Evolutionary conservation across 179 eudicot genomes (phyloP), one percentile per base, ranked within the genome.

Genomic region (Dionaea muscipula): DNA sequence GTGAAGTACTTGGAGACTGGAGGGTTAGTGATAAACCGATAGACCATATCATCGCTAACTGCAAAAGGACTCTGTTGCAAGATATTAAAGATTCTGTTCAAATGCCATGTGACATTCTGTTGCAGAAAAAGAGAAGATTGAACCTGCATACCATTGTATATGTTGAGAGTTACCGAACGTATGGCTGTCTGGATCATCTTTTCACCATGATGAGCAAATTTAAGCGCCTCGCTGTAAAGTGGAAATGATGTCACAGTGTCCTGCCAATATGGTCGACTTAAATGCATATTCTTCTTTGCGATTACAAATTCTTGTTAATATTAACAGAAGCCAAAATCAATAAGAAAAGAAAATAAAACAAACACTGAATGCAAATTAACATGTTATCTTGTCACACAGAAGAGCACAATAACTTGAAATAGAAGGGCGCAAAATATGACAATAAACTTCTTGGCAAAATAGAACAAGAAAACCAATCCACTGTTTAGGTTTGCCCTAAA

Each of bases 141-240:
- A 2, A 38, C 24, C 26, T 25, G 24, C 56, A 53, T 69, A 76
- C 81, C 81, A 56, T 60, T 63, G 45, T 61, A 71, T 63, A 76
- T 63, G 62, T 62, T 72, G 21, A 72, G 74, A 41, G 77, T 69
- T 21, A 76, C 52, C 11, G 77, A 71, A 27, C 75, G 74, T 48
- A 76, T 57, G 45, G 77, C 70, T 21, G 77, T 69, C 56, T 76
- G 77, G 61, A 79, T 73, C 81, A 79, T 75, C 74, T 72, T 72
- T 56, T 79, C 84, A 28, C 70, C 76, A 35, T 79, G 78, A 50
- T 72, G 65, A 59, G 80, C 75, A 64, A 78, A 78, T 53, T 47
- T 69, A 64, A 75, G 66, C 17, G 80, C 83, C 62, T 72, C 76
- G 7, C 65, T 75, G 53, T 75, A 75, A 12, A 79, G 78, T 39